These are phyloP conservation scores for Arachnomyces sp. DNA, from an alignment of 2,329 filamentous ascomycete species.

Conservation along the genomic window DNA sequence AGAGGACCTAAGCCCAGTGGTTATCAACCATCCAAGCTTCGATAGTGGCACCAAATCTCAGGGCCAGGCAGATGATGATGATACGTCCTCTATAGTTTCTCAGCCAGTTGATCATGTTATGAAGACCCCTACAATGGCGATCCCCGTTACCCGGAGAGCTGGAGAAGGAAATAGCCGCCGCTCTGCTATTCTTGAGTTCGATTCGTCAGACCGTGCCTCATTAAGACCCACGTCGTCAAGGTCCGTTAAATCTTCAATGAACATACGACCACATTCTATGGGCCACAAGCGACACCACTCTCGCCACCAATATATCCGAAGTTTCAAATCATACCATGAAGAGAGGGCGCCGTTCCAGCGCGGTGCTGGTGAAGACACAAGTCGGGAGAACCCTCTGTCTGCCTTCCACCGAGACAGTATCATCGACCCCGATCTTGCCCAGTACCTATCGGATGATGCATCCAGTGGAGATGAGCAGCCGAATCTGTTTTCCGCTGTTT, in stretches of 20 bases:
- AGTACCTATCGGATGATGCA: constrained; percentile 89
- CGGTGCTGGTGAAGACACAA: constrained; percentile 58
- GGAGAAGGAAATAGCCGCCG: constrained; percentile 73
- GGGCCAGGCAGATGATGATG: constrained; percentile 39
- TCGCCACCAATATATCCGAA: constrained; percentile 71
- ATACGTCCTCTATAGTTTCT: constrained; percentile 38
- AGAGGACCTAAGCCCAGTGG: constrained; percentile 56
- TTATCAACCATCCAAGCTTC: constrained; percentile 50
- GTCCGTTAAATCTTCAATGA: constrained; percentile 67
- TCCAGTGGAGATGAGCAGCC: constrained; percentile 90
- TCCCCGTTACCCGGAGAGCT: constrained; percentile 54
- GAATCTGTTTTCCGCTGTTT: constrained; percentile 70
- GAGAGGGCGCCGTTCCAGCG: constrained; percentile 84
- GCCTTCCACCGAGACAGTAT: constrained; percentile 99
- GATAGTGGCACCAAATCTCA: constrained; percentile 45
- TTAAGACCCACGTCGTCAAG: constrained; percentile 88
- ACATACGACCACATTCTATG: constrained; percentile 65
- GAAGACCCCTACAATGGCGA: constrained; percentile 54
- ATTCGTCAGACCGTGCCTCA: constrained; percentile 56
- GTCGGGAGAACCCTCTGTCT: constrained; percentile 60
- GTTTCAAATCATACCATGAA: constrained; percentile 62
- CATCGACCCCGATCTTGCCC: constrained; percentile 90
- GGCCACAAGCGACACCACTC: constrained; percentile 80
- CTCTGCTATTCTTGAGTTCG: constrained; percentile 84
- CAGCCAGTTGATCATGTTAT: constrained; percentile 39